Evolutionary conservation across 306 rosid species (phyloP), one percentile per base, ranked within the genome.

Genomic region (Malus sieversii): DNA sequence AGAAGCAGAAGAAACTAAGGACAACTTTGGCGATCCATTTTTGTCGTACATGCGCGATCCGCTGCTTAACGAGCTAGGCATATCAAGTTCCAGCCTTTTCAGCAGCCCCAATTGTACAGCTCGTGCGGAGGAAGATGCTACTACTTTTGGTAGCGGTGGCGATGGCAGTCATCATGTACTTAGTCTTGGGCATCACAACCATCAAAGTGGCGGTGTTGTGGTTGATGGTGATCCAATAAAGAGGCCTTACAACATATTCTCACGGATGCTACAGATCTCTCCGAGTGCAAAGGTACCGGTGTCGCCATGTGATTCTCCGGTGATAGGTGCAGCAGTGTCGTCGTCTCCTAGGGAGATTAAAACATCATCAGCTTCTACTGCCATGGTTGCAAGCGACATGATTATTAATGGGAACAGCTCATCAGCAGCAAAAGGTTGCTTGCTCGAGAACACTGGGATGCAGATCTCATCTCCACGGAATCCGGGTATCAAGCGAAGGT

Each of bases 401-500:
- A 77, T 68, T 74, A 76, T 64, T 79, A 82, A 77, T 77, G 85
- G 78, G 40, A 78, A 81, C 77, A 9, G 83, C 84, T 81, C 88
- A 27, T 30, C 68, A 18, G 68, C 30, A 10, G 35, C 44, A 18
- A 79, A 80, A 55, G 82, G 78, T 80, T 88, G 86, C 68, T 84
- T 82, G 77, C 63, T 81, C 23, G 89, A 82, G 67, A 85, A 77
- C 81, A 60, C 88, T 33, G 82, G 77, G 22, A 53, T 87, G 51
- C 98, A 93, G 98, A 93, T 91, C 98, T 91, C 96, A 77, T 81
- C 97, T 59, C 93, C 96, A 64, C 84, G 92, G 72, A 93, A 91
- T 90, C 86, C 92, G 74, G 89, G 84, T 57, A 86, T 88, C 82
- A 93, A 93, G 76, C 68, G 97, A 84, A 93, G 97, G 98, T 92